Evolutionary conservation across 2,329 filamentous ascomycete species (phyloP), one percentile per base, ranked within the genome.

Genomic region (Diplodia seriata): DNA sequence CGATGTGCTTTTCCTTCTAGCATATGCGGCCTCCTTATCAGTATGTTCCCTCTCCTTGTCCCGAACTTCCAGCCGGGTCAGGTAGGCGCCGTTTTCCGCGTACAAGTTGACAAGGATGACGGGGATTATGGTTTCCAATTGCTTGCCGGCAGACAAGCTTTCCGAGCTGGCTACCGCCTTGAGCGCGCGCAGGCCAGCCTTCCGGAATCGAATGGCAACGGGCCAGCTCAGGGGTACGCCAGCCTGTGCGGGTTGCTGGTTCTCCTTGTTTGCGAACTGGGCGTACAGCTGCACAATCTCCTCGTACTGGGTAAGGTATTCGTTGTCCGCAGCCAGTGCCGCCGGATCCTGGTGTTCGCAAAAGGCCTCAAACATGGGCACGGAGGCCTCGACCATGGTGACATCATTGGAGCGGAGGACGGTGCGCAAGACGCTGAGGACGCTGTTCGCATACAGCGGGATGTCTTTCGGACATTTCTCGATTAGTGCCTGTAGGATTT

Each of bases 381-480:
- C 86, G 2, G 93, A 95, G 43, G 94, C 93, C 81, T 98, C 94
- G 70, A 97, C 90, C 89, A 98, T 92, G 72, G 91, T 92, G 71
- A 98, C 91, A 78, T 98, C 93, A 78, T 90, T 89, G 70, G 93
- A 96, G 69, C 89, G 88, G 66, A 98, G 86, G 74, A 98, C 90
- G 67, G 90, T 90, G 71, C 90, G 88, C 75, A 98, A 87, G 71
- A 97, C 91, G 73, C 90, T 91, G 76, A 98, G 87, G 67, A 97
- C 89, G 75, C 91, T 92, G 70, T 87, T 87, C 57, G 93, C 93
- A 77, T 97, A 97, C 63, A 99, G 88, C 63, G 93, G 91, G 59
- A 97, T 88, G 77, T 97, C 94, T 77, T 94, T 91, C 69, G 93
- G 91, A 53, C 92, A 88, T 81, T 97, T 97, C 77, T 98, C 94